Evolutionary conservation across 2,329 filamentous ascomycete genomes (phyloP).

Genomic region (Colletotrichum caudatum): DNA sequence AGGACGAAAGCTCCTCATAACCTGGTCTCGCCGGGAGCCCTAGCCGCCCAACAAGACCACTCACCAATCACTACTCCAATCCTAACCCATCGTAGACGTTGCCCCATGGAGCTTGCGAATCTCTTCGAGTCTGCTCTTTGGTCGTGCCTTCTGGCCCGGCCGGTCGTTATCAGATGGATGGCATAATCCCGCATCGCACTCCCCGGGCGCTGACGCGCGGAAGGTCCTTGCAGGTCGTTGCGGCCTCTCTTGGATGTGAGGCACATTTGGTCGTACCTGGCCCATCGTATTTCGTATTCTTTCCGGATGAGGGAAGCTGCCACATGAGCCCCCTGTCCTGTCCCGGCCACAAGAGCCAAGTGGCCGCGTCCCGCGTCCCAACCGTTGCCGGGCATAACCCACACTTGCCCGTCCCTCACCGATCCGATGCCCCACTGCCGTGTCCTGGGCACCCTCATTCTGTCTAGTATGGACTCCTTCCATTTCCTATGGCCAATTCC

Average conservation of each 20-base stretch:
- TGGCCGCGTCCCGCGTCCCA: slow-evolving; percentile 7
- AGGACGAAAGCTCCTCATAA: slow-evolving; percentile 27
- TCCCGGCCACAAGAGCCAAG: slow-evolving; percentile 19
- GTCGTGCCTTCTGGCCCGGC: neutral
- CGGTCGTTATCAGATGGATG: slow-evolving; percentile 5
- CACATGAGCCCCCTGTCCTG: slow-evolving; percentile 23
- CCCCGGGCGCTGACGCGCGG: slow-evolving; percentile 8
- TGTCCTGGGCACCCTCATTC: neutral
- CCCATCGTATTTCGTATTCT: slow-evolving; percentile 38
- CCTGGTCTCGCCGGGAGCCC: slow-evolving; percentile 1
- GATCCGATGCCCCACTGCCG: slow-evolving; percentile 23
- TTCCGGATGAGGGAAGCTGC: slow-evolving; percentile 2
- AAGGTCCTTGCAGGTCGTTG: slow-evolving; percentile 17
- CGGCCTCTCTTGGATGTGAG: neutral
- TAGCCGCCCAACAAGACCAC: slow-evolving; percentile 9
- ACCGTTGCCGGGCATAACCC: neutral
- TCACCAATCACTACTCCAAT: neutral
- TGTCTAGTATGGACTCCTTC: neutral
- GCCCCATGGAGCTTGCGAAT: neutral
- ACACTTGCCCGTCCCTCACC: slow-evolving; percentile 21
- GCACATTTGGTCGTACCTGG: neutral
- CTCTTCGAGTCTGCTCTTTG: neutral
- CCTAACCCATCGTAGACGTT: slow-evolving; percentile 2
- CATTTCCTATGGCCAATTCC: neutral
- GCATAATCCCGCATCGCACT: slow-evolving; percentile 4